These are phyloP conservation scores for Colletotrichum sp. DNA, from an alignment of 2,329 filamentous ascomycete genomes.

Conservation along the genomic window DNA sequence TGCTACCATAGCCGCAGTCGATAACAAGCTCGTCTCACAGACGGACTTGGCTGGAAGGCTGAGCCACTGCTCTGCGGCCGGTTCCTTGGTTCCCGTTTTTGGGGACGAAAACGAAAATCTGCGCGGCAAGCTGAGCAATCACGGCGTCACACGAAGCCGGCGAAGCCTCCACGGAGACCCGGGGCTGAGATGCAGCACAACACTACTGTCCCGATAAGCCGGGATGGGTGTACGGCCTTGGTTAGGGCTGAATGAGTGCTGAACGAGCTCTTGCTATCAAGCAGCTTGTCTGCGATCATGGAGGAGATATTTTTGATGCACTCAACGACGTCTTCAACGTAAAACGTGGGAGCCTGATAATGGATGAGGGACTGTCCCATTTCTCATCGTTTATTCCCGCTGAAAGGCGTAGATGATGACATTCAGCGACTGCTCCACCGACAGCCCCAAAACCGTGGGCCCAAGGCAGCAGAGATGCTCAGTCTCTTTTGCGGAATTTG, in stretches of 20 bases:
- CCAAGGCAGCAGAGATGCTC: not conserved
- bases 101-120: not conserved
- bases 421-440: not conserved
- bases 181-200: not conserved
- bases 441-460: not conserved
- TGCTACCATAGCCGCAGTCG: not conserved
- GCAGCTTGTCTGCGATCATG: not conserved
- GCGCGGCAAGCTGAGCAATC: not conserved
- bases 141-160: not conserved
- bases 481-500: not conserved
- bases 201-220: not conserved
- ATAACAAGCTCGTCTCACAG: not conserved
- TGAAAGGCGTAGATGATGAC: not conserved
- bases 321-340: not conserved
- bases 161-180: not conserved
- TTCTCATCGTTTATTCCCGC: not conserved
- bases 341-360: not conserved
- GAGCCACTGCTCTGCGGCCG: not conserved
- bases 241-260: not conserved
- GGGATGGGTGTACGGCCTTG: not conserved
- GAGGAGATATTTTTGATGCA: fast-evolving
- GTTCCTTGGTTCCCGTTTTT: not conserved
- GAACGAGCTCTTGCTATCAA: not conserved
- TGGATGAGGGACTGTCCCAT: not conserved
- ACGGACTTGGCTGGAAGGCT: not conserved